These are phyloP conservation scores for Colletotrichum lini DNA, from an alignment of 2,329 filamentous ascomycete genomes.

Conservation along the genomic window DNA sequence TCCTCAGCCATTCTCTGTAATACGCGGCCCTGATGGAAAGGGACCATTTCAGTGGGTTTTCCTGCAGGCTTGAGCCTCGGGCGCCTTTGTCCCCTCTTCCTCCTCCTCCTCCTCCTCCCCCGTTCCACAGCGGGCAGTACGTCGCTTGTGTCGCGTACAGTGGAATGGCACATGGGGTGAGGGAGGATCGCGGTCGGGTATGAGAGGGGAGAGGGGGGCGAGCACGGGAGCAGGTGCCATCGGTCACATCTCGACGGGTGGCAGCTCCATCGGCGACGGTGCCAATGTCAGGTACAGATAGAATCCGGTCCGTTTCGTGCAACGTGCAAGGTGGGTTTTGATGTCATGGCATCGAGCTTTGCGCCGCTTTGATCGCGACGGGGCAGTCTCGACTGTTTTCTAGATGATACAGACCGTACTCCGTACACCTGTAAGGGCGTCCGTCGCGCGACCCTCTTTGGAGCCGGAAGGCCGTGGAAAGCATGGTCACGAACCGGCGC, in stretches of 20 bases:
- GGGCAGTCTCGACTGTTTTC: background rate
- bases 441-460: no score
- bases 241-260: conserved; percentile 11
- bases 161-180: conserved; percentile 24
- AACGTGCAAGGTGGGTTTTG: background rate
- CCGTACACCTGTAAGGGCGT: no score
- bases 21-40: conserved; percentile 18
- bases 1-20: background rate
- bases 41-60: background rate
- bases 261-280: background rate
- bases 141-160: conserved; percentile 36
- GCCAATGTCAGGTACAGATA: background rate
- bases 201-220: background rate
- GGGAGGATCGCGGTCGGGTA: conserved; percentile 27
- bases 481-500: no score
- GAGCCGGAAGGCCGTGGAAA: no score
- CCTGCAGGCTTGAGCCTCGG: background rate
- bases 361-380: conserved; percentile 4
- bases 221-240: background rate
- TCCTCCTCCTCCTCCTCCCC: background rate
- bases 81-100: background rate
- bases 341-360: conserved; percentile 15
- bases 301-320: background rate
- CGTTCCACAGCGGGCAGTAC: conserved; percentile 36
- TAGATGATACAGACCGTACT: no score